These are phyloP conservation scores for Aspergillus intermedius DNA, from an alignment of 2,329 filamentous ascomycete species.

Conservation along the genomic window DNA sequence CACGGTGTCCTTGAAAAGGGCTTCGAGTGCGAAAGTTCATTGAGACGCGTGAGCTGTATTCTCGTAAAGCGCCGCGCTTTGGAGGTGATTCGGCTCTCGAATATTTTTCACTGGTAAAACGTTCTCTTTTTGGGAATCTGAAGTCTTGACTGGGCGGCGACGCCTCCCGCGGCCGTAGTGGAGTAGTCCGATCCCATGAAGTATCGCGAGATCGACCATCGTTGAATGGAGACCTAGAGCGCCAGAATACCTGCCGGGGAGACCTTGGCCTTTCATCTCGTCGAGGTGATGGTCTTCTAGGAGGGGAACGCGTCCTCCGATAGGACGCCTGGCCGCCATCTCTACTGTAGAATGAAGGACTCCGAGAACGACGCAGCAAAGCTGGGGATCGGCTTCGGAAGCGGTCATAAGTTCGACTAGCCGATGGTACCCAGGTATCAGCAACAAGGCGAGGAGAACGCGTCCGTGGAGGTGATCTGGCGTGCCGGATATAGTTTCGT, in stretches of 20 bases:
- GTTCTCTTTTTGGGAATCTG: constrained; percentile 28
- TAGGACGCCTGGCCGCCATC: constrained; percentile 27
- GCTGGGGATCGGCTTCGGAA: constrained; percentile 36
- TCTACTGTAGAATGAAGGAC: constrained; percentile 33
- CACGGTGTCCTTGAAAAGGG: constrained; percentile 46
- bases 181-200: constrained; percentile 26
- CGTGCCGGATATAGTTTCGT: constrained; percentile 29
- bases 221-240: constrained; percentile 35
- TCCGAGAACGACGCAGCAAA: constrained; percentile 38
- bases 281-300: constrained; percentile 36
- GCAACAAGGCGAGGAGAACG: constrained; percentile 33
- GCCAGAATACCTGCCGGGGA: constrained; percentile 29
- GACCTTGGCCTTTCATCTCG: constrained; percentile 35
- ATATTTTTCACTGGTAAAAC: constrained; percentile 23
- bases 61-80: constrained; percentile 23
- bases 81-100: constrained; percentile 41
- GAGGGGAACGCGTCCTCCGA: constrained; percentile 31
- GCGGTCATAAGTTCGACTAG: constrained; percentile 26
- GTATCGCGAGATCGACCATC: constrained; percentile 25
- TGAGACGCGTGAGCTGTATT: constrained; percentile 30
- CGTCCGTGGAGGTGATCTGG: constrained; percentile 32
- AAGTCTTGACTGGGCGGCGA: constrained; percentile 29
- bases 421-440: constrained; percentile 38
- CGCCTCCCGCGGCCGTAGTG: constrained; percentile 30
- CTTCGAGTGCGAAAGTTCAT: constrained; percentile 47